These are phyloP conservation scores for Haematococcus sp. DNA, from an alignment of 139 green algal genomes.

Conservation along the genomic window DNA sequence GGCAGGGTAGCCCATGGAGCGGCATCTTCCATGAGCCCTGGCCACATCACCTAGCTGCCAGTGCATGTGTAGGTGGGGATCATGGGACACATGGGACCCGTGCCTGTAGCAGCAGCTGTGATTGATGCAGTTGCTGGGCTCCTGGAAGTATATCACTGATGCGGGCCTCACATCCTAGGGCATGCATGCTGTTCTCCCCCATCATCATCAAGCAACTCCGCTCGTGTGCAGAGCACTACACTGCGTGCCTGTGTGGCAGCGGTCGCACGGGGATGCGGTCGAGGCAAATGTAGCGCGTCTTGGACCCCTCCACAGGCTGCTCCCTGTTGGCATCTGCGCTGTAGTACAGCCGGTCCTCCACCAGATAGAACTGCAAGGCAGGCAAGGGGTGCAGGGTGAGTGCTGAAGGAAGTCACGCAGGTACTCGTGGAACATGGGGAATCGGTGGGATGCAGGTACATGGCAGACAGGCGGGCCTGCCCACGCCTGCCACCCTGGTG, in stretches of 20 bases:
- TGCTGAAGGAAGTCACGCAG: not conserved
- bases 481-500: too few species aligned
- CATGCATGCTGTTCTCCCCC: not conserved
- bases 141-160: too few species aligned
- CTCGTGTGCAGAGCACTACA: too few species aligned
- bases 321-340: slow-evolving; percentile 14
- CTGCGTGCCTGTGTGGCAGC: slow-evolving; percentile 44
- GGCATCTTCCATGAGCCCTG: too few species aligned
- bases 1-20: too few species aligned
- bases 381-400: not conserved
- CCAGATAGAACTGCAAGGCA: slow-evolving; percentile 43
- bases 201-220: not conserved
- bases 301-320: not conserved
- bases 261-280: slow-evolving; percentile 55
- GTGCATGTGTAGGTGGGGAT: not conserved
- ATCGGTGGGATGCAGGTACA: too few species aligned
- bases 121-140: too few species aligned
- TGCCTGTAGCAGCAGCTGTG: too few species aligned
- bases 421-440: not conserved
- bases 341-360: slow-evolving; percentile 59
- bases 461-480: too few species aligned
- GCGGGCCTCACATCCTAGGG: not conserved
- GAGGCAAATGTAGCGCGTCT: slow-evolving; percentile 45
- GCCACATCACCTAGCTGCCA: too few species aligned
- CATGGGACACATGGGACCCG: too few species aligned